Base-by-base conservation (phyloP, 202 grass and related monocot species). In the Musa balbisiana region DNA sequence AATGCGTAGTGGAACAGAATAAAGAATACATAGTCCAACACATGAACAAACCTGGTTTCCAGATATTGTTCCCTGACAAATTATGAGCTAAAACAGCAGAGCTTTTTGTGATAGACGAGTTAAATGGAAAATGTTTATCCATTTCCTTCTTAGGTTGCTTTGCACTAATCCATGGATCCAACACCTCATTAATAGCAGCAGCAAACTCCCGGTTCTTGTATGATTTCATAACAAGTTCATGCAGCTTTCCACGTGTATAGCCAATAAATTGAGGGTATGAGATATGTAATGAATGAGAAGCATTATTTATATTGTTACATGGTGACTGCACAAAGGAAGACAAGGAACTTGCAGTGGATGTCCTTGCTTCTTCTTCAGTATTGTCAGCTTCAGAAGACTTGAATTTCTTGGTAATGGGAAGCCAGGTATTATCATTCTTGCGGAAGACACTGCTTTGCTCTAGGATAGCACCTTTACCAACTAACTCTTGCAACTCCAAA, bases 151-250 rank as follows among this genome's bases (percentile, higher is more conserved):
- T 99, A 73, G 87, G 91, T 69, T 99, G 95, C 85, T 92, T 99
- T 85, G 85, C 80, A 87, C 79, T 81, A 54, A 99, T 91, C 95
- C 95, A 99, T 85, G 95, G 95, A 87, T 94, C 95, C 85, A 99
- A 92, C 33, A 99, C 95, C 76, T 99, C 95, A 19, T 99, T 99
- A 83, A 99, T 94, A 81, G 95, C 86, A 82, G 86, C 92, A 73
- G 95, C 83, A 90, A 99, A 88, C 52, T 99, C 95, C 82, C 95
- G 87, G 75, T 82, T 99, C 87, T 99, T 99, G 87, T 91, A 99
- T 78, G 90, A 92, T 69, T 84, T 99, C 95, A 94, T 99, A 58
- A 99, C 95, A 60, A 99, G 76, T 78, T 99, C 95, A 86, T 99
- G 91, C 29, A 99, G 77, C 82, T 99, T 99, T 73, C 95, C 91